Conservation (phyloP, 768 basidiomycete species). For the Lactifluus pinguis region DNA sequence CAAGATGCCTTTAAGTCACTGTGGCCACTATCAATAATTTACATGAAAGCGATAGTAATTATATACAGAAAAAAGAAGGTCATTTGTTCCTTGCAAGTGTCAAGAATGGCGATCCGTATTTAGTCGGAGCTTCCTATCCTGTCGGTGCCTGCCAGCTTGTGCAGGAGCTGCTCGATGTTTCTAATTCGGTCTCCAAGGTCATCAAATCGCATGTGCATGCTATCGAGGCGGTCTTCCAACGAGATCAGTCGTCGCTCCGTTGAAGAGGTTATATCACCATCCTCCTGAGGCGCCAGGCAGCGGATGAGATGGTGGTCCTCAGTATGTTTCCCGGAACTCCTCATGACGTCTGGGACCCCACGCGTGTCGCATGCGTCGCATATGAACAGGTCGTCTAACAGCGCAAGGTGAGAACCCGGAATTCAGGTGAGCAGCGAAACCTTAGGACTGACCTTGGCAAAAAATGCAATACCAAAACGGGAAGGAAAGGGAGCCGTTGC, state of each 20-base stretch:
- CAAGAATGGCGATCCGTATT: not conserved
- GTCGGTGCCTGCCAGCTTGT: not conserved
- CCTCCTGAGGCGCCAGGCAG: not conserved
- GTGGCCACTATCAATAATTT: too few species aligned
- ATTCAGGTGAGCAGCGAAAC: too few species aligned
- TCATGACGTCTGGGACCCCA: not conserved
- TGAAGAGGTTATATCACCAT: not conserved
- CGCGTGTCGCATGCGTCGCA: not conserved
- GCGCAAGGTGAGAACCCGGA: not conserved
- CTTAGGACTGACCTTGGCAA: not conserved
- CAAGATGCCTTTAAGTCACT: too few species aligned
- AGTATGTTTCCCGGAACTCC: not conserved
- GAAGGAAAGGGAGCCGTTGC: conserved; percentile 16
- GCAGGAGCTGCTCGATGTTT: conserved; percentile 1
- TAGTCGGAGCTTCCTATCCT: not conserved
- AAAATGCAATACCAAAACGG: conserved; percentile 1
- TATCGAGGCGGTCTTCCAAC: not conserved
- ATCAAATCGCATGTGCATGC: not conserved
- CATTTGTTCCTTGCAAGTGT: too few species aligned
- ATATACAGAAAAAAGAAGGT: too few species aligned
- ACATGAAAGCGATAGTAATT: too few species aligned
- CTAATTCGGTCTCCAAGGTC: not conserved
- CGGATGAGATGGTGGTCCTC: not conserved
- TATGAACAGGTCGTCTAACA: not conserved
- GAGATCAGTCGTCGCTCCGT: conserved; percentile 3